Evolutionary conservation across 805 yeast species (phyloP), one percentile per base, ranked within the genome.

Genomic region (Yamadazyma paraphyllophila): DNA sequence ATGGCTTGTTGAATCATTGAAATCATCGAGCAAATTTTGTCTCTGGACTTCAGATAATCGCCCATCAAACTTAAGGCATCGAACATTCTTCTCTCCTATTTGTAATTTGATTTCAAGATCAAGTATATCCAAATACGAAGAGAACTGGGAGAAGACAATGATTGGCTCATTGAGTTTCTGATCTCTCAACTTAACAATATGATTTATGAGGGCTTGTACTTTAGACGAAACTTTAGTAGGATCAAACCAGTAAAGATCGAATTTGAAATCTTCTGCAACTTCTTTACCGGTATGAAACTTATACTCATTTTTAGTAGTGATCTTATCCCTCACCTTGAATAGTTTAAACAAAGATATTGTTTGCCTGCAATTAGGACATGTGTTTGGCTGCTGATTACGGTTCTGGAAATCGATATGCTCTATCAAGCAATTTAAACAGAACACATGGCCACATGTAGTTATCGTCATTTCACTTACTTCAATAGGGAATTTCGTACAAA

Each of bases 121-220:
- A 43, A 91, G 78, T 8, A 88, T 67, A 60, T 89, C 96, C 48
- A 91, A 62, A 57, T 81, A 92, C 0, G 88, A 76, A 0, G 96
- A 86, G 56, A 91, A 91, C 55, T 92, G 97, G 1, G 97, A 89
- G 58, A 92, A 92, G 0, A 92, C 91, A 41, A 92, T 90, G 3
- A 86, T 80, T 56, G 86, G 89, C 47, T 83, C 88, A 12, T 81
- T 81, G 0, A 84, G 79, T 7, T 78, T 71, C 12, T 78, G 79
- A 20, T 75, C 78, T 45, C 73, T 75, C 12, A 85, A 64, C 24
- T 64, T 66, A 31, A 77, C 67, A 13, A 89, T 62, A 56, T 85
- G 89, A 3, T 71, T 64, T 4, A 87, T 47, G 20, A 90, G 67
- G 0, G 95, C 89, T 52, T 80, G 78, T 11, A 88, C 71, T 60